Evolutionary conservation across 805 yeast genomes (phyloP), one percentile per base, ranked within the genome.

Genomic region (Cyberlindnera euphorbiiphila): DNA sequence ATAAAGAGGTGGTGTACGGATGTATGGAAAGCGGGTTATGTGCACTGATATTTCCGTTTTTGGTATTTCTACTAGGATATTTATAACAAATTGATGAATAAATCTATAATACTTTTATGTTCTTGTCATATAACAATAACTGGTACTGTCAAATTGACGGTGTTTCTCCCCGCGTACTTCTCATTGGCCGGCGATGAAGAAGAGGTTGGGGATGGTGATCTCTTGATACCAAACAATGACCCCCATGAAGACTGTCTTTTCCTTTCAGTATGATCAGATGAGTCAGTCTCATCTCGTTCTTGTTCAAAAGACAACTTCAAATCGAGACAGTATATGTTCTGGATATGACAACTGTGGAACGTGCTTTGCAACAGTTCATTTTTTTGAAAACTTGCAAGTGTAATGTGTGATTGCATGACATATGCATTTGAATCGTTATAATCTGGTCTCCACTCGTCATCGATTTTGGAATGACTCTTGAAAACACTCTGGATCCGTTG

Each of bases 331-430:
- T 47, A 51, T 27, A 51, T 34, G 34, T 51, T 51, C 20, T 51
- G 55, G 6, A 51, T 16, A 27, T 33, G 37, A 32, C 55, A 51
- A 22, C 46, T 37, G 29, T 51, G 55, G 42, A 51, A 51, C 0
- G 53, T 47, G 3, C 38, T 35, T n/a, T 36, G 33, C 9, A 39
- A 9, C 5, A 46, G 14, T 4, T 36, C 46, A n/a, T 45, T 32
- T 11, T 29, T 25, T 5, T 12, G 13, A 13, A 45, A n/a, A 3
- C 14, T 4, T 12, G 51, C 48, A 9, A 49, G 33, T 1, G 42
- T 34, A 11, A 49, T 34, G 3, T 35, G 29, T 2, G 40, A 14
- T 1, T 36, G 41, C 20, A 33, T 32, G 16, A 25, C 32, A 26
- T 35, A 43, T 1, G 44, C 13, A 3, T 27, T 20, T 2, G 25